These are phyloP conservation scores for Lipomyces chichibuensis DNA, from an alignment of 805 yeast species.

Conservation along the genomic window DNA sequence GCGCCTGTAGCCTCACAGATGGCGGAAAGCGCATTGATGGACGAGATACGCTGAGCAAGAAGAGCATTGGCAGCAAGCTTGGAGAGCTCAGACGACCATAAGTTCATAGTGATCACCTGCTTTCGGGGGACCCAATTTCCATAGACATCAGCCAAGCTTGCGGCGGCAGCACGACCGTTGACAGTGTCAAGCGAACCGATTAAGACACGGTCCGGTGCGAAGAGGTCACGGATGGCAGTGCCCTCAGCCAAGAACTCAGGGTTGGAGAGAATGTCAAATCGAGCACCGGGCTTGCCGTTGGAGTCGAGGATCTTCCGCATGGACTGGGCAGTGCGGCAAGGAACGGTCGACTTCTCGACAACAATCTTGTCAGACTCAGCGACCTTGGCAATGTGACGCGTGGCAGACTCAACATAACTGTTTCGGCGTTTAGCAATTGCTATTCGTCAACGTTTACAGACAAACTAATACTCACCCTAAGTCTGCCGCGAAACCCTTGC, in stretches of 20 bases:
- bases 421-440: background rate
- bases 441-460: no score
- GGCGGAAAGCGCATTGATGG: conserved; percentile 43
- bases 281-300: conserved; percentile 41
- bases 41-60: conserved; percentile 43
- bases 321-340: conserved; percentile 42
- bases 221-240: conserved; percentile 40
- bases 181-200: conserved; percentile 41
- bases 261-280: conserved; percentile 42
- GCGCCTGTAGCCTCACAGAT: conserved; percentile 44
- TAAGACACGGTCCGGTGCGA: conserved; percentile 41
- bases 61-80: conserved; percentile 43
- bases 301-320: conserved; percentile 41
- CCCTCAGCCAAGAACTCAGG: conserved; percentile 44
- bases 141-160: conserved; percentile 41
- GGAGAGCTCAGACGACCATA: conserved; percentile 43
- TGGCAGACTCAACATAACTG: conserved; percentile 41
- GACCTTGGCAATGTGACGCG: conserved; percentile 41
- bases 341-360: conserved; percentile 43
- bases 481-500: conserved; percentile 42
- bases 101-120: conserved; percentile 41
- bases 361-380: conserved; percentile 41
- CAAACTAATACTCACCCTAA: conserved; percentile 19
- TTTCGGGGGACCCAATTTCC: conserved; percentile 41
- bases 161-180: conserved; percentile 40